phyloP scores from a whole-genome alignment of 768 basidiomycete species.

The Termitomyces sp. region DNA sequence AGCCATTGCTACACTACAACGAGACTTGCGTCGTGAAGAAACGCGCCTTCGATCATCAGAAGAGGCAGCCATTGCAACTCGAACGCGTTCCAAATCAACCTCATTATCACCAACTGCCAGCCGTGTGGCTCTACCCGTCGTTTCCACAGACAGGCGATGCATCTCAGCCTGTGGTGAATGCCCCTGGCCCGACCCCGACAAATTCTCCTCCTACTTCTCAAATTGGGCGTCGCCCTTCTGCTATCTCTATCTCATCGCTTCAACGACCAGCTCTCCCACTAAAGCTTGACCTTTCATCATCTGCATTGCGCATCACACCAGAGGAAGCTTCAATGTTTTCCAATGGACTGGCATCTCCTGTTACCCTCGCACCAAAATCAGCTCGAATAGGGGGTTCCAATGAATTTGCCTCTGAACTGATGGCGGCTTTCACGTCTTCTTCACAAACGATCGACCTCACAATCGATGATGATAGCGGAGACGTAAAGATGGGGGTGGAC shows the following conservation, averaged over 20 bases:
- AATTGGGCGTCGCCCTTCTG: slow-evolving; percentile 57
- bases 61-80: slow-evolving; percentile 25
- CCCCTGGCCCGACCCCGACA: slow-evolving; percentile 22
- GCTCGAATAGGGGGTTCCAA: slow-evolving; percentile 49
- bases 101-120: slow-evolving; percentile 19
- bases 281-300: slow-evolving; percentile 78
- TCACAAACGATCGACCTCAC: slow-evolving; percentile 50
- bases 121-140: slow-evolving; percentile 12
- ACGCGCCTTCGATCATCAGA: slow-evolving; percentile 38
- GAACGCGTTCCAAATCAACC: slow-evolving; percentile 17
- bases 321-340: slow-evolving; percentile 56
- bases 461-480: slow-evolving; percentile 16
- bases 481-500: slow-evolving; percentile 28
- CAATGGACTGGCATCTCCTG: slow-evolving; percentile 67
- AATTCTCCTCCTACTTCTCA: slow-evolving; percentile 26
- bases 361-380: slow-evolving; percentile 77
- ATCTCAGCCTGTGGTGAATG: slow-evolving; percentile 4
- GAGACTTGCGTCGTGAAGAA: slow-evolving; percentile 62
- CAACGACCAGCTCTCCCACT: slow-evolving; percentile 65
- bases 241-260: slow-evolving; percentile 76
- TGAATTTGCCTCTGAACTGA: slow-evolving; percentile 58
- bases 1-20: slow-evolving; percentile 65
- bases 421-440: slow-evolving; percentile 53
- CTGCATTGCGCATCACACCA: slow-evolving; percentile 56
- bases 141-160: slow-evolving; percentile 6